A percentile compares a stretch with the other conserved stretches of the same genome.
Evolutionary conservation across 2,329 filamentous ascomycete species (phyloP).

Genomic region (Sporothrix phasma): DNA sequence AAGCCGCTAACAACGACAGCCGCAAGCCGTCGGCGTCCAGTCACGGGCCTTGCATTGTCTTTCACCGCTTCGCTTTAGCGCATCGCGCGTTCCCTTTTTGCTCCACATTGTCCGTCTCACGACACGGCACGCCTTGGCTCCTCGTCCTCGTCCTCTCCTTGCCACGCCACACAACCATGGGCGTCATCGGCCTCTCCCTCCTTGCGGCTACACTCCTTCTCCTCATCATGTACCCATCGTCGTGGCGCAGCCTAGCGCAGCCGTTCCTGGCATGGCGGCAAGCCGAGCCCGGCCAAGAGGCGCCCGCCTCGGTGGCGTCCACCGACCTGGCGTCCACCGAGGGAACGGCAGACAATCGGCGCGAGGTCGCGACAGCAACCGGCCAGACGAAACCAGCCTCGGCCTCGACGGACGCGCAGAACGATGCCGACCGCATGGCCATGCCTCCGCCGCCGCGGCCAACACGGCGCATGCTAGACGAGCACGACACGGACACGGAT

Average conservation of each 20-base stretch:
- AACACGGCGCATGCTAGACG: slow-evolving; percentile 3
- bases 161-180: slow-evolving; percentile 32
- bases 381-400: neutral
- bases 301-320: neutral
- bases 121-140: too few species aligned
- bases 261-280: slow-evolving; percentile 10
- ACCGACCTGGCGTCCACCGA: too few species aligned
- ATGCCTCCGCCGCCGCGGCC: slow-evolving; percentile 15
- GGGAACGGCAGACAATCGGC: neutral
- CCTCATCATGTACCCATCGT: slow-evolving; percentile 43
- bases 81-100: neutral
- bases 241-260: slow-evolving; percentile 31
- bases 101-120: neutral
- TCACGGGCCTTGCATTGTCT: neutral
- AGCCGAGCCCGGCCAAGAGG: neutral
- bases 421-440: neutral
- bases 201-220: slow-evolving; percentile 51
- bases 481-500: too few species aligned
- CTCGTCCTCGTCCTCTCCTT: neutral
- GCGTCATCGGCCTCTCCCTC: slow-evolving; percentile 50
- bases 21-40: neutral
- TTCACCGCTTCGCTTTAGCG: too few species aligned
- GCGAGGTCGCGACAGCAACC: neutral
- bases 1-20: neutral
- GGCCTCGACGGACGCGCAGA: neutral